Conservation (phyloP, 1,284 basidiomycete species). For the Ceraceosorus guamensis region DNA sequence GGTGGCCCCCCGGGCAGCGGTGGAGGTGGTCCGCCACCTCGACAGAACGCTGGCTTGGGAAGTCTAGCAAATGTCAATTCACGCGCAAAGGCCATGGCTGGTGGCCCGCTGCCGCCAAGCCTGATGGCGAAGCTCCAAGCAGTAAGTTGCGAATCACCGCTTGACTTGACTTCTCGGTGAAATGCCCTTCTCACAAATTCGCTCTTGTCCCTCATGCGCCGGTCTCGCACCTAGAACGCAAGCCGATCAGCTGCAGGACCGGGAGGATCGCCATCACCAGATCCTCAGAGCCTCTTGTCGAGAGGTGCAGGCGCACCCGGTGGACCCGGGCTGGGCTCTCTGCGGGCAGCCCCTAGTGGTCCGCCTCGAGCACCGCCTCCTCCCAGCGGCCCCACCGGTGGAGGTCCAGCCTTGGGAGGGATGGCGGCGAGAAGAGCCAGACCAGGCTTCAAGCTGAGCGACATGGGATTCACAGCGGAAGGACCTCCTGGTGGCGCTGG, state of each 20-base stretch:
- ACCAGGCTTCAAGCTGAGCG: constrained; percentile 34
- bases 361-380: not conserved
- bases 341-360: not conserved
- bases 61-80: constrained; percentile 11
- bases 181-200: not conserved
- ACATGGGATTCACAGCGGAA: constrained; percentile 20
- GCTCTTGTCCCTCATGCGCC: not conserved
- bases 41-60: not conserved
- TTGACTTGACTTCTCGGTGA: constrained; percentile 18
- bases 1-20: not conserved
- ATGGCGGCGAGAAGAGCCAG: constrained; percentile 19
- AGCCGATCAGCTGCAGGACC: not conserved
- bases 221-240: constrained; percentile 7
- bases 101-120: constrained; percentile 59
- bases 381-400: not conserved
- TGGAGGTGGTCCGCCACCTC: constrained; percentile 2
- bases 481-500: not conserved
- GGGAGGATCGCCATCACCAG: not conserved
- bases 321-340: not conserved
- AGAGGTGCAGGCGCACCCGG: not conserved
- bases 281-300: not conserved
- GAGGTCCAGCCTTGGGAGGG: constrained; percentile 10
- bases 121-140: constrained; percentile 89
- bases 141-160: constrained; percentile 53
- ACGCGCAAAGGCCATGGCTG: constrained; percentile 34